Percentiles rank a stretch among this genome's conserved stretches.
Conservation (phyloP, 345 rosid genomes). For the Arabidopsis suecica region DNA sequence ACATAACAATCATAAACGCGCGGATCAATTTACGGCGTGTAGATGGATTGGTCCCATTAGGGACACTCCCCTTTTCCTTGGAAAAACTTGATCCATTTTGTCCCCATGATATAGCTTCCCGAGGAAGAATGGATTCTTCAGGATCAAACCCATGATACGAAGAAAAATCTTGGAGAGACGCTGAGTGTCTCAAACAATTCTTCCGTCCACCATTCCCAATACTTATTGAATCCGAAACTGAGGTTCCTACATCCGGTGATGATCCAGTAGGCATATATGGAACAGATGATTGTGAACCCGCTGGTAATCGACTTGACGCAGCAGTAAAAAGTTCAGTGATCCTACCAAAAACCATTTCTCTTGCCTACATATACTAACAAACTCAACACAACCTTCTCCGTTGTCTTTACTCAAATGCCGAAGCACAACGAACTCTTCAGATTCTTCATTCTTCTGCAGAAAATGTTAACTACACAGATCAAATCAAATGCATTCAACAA, state of each 20-base stretch:
- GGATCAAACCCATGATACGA: conserved; percentile 59
- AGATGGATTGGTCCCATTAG: conserved; percentile 51
- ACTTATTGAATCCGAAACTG: conserved; percentile 45
- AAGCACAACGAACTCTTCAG: conserved; percentile 29
- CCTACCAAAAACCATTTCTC: conserved; percentile 70
- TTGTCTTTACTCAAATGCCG: conserved; percentile 19
- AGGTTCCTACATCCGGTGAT: conserved; percentile 49
- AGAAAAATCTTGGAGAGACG: conserved; percentile 93
- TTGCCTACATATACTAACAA: conserved; percentile 37
- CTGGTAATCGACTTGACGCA: conserved; percentile 47
- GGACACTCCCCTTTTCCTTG: conserved; percentile 67
- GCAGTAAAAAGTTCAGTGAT: conserved; percentile 55
- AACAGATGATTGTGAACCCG: conserved; percentile 52
- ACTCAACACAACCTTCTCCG: conserved; percentile 15
- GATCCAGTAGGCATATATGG: conserved; percentile 58
- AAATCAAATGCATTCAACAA: conserved; percentile 22
- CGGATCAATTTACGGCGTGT: conserved; percentile 67
- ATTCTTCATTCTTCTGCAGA: conserved; percentile 32
- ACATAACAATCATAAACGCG: conserved; percentile 54
- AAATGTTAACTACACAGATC: conserved; percentile 27
- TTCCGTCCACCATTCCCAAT: conserved; percentile 53
- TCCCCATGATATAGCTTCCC: conserved; percentile 47
- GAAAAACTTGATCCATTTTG: conserved; percentile 77
- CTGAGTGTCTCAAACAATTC: conserved; percentile 68
- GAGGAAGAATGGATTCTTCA: conserved; percentile 53